Conservation (phyloP, 495 filamentous ascomycete species). For the Corynascus novoguineensis region DNA sequence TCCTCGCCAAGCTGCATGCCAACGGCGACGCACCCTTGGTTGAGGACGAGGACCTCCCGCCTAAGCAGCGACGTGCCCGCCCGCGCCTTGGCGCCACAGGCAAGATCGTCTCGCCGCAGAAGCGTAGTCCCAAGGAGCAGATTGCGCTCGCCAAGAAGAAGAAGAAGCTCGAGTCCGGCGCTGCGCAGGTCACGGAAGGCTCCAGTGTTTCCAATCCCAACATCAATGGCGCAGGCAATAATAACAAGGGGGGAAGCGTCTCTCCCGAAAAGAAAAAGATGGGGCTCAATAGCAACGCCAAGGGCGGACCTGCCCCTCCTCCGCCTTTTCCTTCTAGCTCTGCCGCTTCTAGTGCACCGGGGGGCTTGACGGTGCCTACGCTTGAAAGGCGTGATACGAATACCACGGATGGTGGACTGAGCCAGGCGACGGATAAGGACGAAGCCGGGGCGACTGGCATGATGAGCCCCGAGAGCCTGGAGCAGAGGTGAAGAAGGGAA, state of each 20-base stretch:
- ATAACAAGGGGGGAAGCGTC: not conserved
- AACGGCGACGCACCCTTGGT: conserved; percentile 75
- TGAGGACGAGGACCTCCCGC: conserved; percentile 92
- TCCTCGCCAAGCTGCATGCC: conserved; percentile 77
- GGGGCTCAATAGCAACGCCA: not conserved
- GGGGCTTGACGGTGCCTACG: conserved; percentile 13
- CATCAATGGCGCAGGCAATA: not conserved
- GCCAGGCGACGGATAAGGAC: conserved; percentile 2
- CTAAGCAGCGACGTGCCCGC: conserved; percentile 84
- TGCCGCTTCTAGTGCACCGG: not conserved
- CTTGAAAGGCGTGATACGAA: not conserved
- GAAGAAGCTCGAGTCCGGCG: conserved; percentile 52
- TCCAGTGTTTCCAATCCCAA: not conserved
- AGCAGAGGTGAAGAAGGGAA: conserved; percentile 28
- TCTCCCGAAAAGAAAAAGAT: conserved; percentile 13
- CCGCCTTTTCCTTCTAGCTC: not conserved
- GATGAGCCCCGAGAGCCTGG: conserved; percentile 64
- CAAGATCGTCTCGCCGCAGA: conserved; percentile 87
- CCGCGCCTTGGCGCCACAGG: conserved; percentile 91
- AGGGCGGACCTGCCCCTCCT: not conserved
- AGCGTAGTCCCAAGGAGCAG: conserved; percentile 74
- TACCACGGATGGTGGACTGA: not conserved
- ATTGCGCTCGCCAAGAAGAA: conserved; percentile 70
- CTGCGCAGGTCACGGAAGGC: conserved; percentile 36
- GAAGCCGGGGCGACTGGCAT: conserved; percentile 43